Percentiles rank a stretch among this genome's conserved stretches.
These are phyloP conservation scores for Diaporthe aspalathi DNA, from an alignment of 2,329 filamentous ascomycete genomes.

Conservation along the genomic window DNA sequence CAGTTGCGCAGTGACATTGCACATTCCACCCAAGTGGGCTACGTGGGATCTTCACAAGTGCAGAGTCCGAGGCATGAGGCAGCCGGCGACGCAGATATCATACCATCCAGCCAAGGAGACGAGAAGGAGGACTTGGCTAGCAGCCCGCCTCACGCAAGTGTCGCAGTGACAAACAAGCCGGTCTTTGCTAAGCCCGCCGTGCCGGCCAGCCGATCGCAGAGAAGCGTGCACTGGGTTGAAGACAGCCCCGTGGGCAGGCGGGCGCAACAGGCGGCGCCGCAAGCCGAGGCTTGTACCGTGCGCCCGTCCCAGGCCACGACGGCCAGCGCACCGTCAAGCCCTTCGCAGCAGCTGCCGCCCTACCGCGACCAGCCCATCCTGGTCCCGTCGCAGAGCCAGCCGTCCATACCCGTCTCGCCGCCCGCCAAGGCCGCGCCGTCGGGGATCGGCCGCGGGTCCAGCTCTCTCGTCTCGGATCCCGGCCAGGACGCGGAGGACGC, in stretches of 20 bases:
- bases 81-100: background rate
- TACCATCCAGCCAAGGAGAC: conserved; percentile 22
- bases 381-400: conserved; percentile 5
- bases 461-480: conserved; percentile 39
- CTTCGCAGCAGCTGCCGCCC: conserved; percentile 38
- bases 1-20: conserved; percentile 61
- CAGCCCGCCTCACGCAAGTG: background rate
- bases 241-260: conserved; percentile 18
- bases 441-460: conserved; percentile 41
- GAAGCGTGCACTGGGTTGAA: conserved; percentile 15
- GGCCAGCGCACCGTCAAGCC: conserved; percentile 52
- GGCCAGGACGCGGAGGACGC: conserved; percentile 21
- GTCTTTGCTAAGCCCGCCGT: conserved; percentile 28
- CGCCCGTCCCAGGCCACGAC: conserved; percentile 58
- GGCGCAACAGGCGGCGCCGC: background rate
- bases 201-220: conserved; percentile 26
- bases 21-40: conserved; percentile 44
- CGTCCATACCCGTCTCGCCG: conserved; percentile 40
- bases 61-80: background rate
- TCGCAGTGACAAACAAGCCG: background rate
- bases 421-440: conserved; percentile 45
- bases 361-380: background rate
- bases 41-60: conserved; percentile 10
- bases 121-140: background rate
- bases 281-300: conserved; percentile 39